phyloP scores from a whole-genome alignment of 805 yeast species.

The Candida andamanensis region DNA sequence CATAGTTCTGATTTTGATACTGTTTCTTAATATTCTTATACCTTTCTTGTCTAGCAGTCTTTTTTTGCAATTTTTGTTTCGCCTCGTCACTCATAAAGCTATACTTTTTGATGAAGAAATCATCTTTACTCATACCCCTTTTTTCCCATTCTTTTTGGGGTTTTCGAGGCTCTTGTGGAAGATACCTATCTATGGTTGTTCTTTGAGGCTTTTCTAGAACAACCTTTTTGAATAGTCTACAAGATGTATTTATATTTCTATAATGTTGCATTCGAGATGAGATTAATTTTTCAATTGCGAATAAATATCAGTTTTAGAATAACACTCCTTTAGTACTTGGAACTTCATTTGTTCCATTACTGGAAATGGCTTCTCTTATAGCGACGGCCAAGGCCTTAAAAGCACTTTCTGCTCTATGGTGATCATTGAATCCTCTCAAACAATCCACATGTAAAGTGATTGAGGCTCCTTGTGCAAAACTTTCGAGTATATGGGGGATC shows the following conservation, averaged over 20 bases:
- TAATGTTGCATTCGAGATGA: neutral
- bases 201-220: neutral
- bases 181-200: constrained; percentile 20
- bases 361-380: constrained; percentile 74
- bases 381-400: constrained; percentile 96
- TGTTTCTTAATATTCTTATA: constrained; percentile 6
- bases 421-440: constrained; percentile 89
- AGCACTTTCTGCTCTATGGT: constrained; percentile 93
- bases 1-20: too few species aligned
- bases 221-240: neutral
- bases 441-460: constrained; percentile 94
- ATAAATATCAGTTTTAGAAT: constrained; percentile 34
- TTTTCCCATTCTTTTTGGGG: constrained; percentile 32
- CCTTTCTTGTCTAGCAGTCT: constrained; percentile 7
- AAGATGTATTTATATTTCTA: too few species aligned
- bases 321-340: constrained; percentile 97
- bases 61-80: constrained; percentile 5
- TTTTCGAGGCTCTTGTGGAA: constrained; percentile 15
- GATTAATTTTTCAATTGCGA: neutral
- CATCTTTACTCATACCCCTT: constrained; percentile 32
- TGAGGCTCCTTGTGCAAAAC: constrained; percentile 89
- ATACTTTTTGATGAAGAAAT: constrained; percentile 33
- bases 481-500: constrained; percentile 96
- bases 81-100: constrained; percentile 13
- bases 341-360: constrained; percentile 83